Evolutionary conservation across 2,329 filamentous ascomycete genomes (phyloP).

Genomic region (Epichloe uncinata): DNA sequence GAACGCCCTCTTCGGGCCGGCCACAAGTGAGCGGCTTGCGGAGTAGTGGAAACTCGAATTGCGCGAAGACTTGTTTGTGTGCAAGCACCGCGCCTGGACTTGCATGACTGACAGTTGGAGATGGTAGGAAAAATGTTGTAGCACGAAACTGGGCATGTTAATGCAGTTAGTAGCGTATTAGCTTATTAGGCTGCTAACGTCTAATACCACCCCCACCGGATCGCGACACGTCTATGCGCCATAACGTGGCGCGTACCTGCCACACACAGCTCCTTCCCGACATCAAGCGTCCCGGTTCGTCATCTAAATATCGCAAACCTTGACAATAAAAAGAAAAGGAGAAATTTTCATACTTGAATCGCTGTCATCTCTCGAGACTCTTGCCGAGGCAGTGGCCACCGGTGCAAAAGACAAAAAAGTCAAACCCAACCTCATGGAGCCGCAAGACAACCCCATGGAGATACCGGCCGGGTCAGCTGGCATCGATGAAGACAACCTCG

Average conservation of each 20-base stretch:
- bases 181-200: no score
- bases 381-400: background rate
- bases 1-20: background rate
- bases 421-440: constrained; percentile 7
- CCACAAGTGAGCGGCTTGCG: no score
- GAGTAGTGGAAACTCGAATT: no score
- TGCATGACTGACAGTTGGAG: no score
- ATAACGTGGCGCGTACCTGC: background rate
- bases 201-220: no score
- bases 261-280: background rate
- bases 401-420: background rate
- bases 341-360: no score
- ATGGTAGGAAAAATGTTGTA: no score
- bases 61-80: no score
- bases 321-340: background rate
- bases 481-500: background rate
- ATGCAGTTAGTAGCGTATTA: no score
- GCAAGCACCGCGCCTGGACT: no score
- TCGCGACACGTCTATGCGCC: background rate
- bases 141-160: no score
- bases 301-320: background rate
- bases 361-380: background rate
- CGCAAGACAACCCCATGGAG: constrained; percentile 3
- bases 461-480: constrained; percentile 3
- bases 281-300: background rate